These are phyloP conservation scores for Carex scoparia DNA, from an alignment of 176 grass and related monocot genomes.

Conservation along the genomic window DNA sequence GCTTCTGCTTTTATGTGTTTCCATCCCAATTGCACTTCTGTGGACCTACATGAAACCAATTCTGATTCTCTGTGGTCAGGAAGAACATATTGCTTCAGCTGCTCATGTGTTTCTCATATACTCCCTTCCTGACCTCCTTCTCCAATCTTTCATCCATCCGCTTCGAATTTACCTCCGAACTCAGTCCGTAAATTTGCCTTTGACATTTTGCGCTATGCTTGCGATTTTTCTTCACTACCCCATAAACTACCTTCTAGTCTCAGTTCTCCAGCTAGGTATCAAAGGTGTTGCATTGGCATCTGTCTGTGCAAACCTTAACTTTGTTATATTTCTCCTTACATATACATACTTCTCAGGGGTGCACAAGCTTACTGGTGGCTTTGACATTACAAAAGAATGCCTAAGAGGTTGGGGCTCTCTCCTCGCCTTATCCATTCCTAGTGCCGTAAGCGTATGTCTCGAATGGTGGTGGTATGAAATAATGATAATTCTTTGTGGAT, in stretches of 20 bases:
- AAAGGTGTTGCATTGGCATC: slow-evolving; percentile 73
- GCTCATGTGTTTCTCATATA: slow-evolving; percentile 65
- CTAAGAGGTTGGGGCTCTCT: slow-evolving; percentile 64
- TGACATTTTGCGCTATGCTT: slow-evolving; percentile 60
- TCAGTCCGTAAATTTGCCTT: slow-evolving; percentile 76
- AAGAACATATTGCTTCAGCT: slow-evolving; percentile 44
- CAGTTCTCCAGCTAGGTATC: slow-evolving; percentile 55
- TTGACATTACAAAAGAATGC: slow-evolving; percentile 39
- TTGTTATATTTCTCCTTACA: slow-evolving; percentile 54
- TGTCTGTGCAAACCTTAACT: slow-evolving; percentile 71
- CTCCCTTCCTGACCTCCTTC: slow-evolving; percentile 77
- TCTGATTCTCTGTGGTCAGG: slow-evolving; percentile 74
- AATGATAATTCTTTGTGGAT: slow-evolving; percentile 91
- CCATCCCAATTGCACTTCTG: slow-evolving; percentile 50
- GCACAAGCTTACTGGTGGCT: slow-evolving; percentile 56
- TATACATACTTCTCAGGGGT: slow-evolving; percentile 65
- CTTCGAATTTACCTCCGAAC: slow-evolving; percentile 89
- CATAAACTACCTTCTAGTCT: slow-evolving; percentile 69
- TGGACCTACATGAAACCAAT: slow-evolving; percentile 78
- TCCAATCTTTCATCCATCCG: slow-evolving; percentile 89
- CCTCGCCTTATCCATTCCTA: slow-evolving; percentile 48
- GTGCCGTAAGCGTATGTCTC: slow-evolving; percentile 73
- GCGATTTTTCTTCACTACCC: slow-evolving; percentile 62
- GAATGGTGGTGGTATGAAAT: slow-evolving; percentile 99
- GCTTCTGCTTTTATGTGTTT: slow-evolving; percentile 60